A percentile compares a stretch with the other conserved stretches of the same genome.
Conservation (phyloP, 2,329 filamentous ascomycete genomes). For the Colletotrichum sp. region DNA sequence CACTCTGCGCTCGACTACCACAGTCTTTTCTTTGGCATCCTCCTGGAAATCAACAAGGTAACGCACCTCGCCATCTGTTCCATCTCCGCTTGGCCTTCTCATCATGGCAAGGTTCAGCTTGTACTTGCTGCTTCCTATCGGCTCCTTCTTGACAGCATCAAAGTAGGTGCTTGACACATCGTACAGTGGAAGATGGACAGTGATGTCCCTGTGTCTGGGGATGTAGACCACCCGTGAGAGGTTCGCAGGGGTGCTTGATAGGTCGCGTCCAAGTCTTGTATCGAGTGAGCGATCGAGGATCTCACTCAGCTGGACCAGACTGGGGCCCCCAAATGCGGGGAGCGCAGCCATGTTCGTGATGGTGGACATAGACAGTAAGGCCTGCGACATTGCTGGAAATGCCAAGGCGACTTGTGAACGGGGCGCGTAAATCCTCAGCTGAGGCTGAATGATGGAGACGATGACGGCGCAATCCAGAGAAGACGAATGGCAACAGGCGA, state of each 20-base stretch:
- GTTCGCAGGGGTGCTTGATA: slow-evolving; percentile 1
- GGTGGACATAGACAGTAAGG: neutral
- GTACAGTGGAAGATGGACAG: slow-evolving; percentile 20
- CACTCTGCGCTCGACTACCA: neutral
- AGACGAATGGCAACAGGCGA: neutral
- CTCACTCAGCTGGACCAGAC: neutral
- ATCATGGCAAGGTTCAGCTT: slow-evolving; percentile 18
- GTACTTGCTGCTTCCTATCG: slow-evolving; percentile 15
- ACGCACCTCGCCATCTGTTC: slow-evolving; percentile 14
- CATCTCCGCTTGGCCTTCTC: slow-evolving; percentile 16
- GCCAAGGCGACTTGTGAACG: neutral
- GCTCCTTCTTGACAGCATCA: neutral
- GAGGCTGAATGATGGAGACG: neutral
- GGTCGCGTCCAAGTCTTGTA: neutral
- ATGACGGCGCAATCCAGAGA: neutral
- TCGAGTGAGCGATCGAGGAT: neutral
- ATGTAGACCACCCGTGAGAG: slow-evolving; percentile 19
- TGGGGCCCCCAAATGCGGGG: neutral
- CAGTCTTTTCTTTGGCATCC: neutral
- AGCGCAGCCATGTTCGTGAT: neutral
- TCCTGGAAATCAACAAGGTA: slow-evolving; percentile 7
- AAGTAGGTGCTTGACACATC: slow-evolving; percentile 10
- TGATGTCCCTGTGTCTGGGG: neutral
- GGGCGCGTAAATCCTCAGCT: neutral
- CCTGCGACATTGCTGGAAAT: neutral